Percentiles rank a stretch among this genome's conserved stretches.
Conservation (phyloP, 345 rosid species). For the Reutealis trisperma region DNA sequence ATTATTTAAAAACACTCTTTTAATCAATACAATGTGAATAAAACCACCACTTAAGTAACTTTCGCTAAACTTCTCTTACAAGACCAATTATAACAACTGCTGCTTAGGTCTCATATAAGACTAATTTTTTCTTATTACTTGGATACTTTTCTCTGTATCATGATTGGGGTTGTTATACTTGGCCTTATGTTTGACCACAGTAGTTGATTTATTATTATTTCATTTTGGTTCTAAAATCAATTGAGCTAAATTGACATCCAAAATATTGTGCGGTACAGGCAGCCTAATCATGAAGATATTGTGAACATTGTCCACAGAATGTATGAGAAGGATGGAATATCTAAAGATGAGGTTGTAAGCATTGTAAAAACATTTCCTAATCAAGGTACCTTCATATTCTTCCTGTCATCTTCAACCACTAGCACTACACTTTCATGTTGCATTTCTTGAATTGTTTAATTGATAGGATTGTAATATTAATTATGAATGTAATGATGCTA, state of each 20-base stretch:
- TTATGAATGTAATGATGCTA: neutral
- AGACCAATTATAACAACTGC: no score
- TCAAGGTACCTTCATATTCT: slow-evolving; percentile 56
- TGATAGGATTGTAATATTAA: neutral
- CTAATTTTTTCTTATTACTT: neutral
- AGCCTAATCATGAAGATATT: slow-evolving; percentile 83
- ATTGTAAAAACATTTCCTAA: slow-evolving; percentile 80
- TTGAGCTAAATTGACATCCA: slow-evolving; percentile 18
- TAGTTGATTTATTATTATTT: neutral
- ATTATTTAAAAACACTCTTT: no score
- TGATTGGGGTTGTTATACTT: neutral
- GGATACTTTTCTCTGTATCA: neutral
- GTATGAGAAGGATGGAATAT: slow-evolving; percentile 87
- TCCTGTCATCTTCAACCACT: neutral
- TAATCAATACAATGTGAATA: neutral
- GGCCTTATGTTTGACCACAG: neutral
- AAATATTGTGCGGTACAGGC: slow-evolving; percentile 55
- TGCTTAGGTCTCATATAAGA: neutral
- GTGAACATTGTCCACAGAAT: slow-evolving; percentile 82
- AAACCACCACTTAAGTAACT: neutral
- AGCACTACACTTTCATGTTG: neutral
- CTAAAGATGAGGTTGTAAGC: slow-evolving; percentile 56
- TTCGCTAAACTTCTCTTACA: neutral
- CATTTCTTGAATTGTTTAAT: neutral
- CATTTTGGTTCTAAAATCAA: neutral